Percentiles rank a stretch among this genome's conserved stretches.
Evolutionary conservation across 306 rosid species (phyloP).

Genomic region (Trifolium repens): DNA sequence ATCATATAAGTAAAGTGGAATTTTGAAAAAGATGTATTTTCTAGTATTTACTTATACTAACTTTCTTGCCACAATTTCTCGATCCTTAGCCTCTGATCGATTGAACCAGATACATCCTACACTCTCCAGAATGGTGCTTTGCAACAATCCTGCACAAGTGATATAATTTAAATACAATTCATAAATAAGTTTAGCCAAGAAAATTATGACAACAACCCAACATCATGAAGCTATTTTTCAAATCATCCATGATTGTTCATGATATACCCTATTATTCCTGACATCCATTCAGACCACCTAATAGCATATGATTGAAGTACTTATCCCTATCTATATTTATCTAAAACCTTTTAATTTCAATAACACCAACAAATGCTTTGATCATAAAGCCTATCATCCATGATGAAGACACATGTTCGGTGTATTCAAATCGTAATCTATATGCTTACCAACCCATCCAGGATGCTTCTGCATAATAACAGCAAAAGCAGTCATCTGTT

Average conservation of each 20-base stretch:
- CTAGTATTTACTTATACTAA: constrained; percentile 48
- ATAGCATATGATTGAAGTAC: neutral
- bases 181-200: neutral
- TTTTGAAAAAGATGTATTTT: constrained; percentile 19
- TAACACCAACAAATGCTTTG: neutral
- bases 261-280: constrained; percentile 12
- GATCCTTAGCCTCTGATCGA: constrained; percentile 88
- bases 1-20: constrained; percentile 33
- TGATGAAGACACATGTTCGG: neutral
- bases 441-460: constrained; percentile 97
- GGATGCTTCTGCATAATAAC: constrained; percentile 98
- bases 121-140: constrained; percentile 93
- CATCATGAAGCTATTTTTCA: constrained; percentile 23
- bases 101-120: constrained; percentile 97
- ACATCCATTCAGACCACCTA: constrained; percentile 14
- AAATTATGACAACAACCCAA: constrained; percentile 7
- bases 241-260: constrained; percentile 29
- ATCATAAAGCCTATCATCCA: constrained; percentile 19
- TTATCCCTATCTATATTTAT: neutral
- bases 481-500: constrained; percentile 99
- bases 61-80: constrained; percentile 96
- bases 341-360: neutral
- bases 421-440: constrained; percentile 3
- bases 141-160: constrained; percentile 73
- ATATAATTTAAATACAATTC: constrained; percentile 8